Conservation (phyloP, 2,329 filamentous ascomycete species). For the Corynespora cassiicola region DNA sequence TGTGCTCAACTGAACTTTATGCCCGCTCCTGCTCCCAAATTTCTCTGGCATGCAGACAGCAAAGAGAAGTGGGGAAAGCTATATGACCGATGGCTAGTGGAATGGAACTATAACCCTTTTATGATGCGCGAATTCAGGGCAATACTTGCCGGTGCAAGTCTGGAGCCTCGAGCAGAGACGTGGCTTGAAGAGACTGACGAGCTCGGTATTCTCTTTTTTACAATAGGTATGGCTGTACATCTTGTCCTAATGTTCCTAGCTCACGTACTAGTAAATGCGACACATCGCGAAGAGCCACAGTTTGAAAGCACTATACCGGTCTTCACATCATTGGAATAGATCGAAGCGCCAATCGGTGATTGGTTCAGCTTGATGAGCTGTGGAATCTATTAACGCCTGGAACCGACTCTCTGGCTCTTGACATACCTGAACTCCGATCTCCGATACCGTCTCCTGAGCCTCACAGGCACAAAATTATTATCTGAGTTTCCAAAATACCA, state of each 20-base stretch:
- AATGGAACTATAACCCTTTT: constrained; percentile 40
- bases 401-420: no score
- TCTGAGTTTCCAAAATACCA: no score
- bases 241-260: constrained; percentile 14
- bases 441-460: no score
- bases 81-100: constrained; percentile 42
- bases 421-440: no score
- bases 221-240: constrained; percentile 38
- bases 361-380: no score
- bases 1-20: constrained; percentile 47
- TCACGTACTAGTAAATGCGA: constrained; percentile 19
- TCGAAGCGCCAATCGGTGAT: no score
- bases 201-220: constrained; percentile 49
- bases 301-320: constrained; percentile 8
- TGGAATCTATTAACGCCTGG: no score
- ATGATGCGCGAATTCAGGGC: constrained; percentile 41
- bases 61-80: constrained; percentile 41
- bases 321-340: constrained; percentile 6
- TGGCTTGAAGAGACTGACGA: constrained; percentile 54
- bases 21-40: constrained; percentile 48
- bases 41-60: constrained; percentile 45
- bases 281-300: constrained; percentile 10
- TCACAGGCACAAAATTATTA: no score
- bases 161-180: constrained; percentile 43
- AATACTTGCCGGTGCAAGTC: constrained; percentile 32